Conservation (phyloP, 768 basidiomycete species). For the Suillus tomentosus region DNA sequence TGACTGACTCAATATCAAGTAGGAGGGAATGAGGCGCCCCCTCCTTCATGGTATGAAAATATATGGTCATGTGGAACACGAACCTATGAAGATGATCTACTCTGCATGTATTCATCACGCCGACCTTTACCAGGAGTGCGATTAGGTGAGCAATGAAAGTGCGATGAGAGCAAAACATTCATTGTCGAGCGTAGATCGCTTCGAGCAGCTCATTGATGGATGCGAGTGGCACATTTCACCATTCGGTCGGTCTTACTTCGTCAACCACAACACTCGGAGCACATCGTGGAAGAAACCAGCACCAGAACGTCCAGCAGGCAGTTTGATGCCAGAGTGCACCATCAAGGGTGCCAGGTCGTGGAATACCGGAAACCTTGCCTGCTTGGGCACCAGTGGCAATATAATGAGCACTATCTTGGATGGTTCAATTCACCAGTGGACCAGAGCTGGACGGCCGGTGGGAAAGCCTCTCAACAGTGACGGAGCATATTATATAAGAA, state of each 20-base stretch:
- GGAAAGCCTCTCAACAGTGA: neutral
- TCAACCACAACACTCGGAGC: neutral
- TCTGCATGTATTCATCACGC: neutral
- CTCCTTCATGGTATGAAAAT: neutral
- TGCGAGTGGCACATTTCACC: neutral
- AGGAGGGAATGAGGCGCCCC: neutral
- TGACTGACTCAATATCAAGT: neutral
- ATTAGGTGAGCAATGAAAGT: neutral
- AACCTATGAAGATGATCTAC: too few relatives aligned
- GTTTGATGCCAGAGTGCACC: neutral
- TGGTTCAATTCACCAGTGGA: neutral
- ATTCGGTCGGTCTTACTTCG: neutral
- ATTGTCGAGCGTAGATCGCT: neutral
- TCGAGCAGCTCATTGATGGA: neutral
- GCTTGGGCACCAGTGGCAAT: neutral
- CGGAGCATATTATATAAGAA: too few relatives aligned
- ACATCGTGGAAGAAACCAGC: conserved; percentile 1
- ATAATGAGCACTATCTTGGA: neutral
- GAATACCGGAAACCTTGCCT: neutral
- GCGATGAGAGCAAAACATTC: too few relatives aligned
- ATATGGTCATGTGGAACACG: too few relatives aligned
- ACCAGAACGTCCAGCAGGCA: neutral
- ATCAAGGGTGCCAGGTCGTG: neutral
- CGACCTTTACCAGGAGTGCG: neutral
- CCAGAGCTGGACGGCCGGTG: neutral